These are phyloP conservation scores for Ceratocystiopsis sp. DNA, from an alignment of 2,329 filamentous ascomycete genomes.

Conservation along the genomic window DNA sequence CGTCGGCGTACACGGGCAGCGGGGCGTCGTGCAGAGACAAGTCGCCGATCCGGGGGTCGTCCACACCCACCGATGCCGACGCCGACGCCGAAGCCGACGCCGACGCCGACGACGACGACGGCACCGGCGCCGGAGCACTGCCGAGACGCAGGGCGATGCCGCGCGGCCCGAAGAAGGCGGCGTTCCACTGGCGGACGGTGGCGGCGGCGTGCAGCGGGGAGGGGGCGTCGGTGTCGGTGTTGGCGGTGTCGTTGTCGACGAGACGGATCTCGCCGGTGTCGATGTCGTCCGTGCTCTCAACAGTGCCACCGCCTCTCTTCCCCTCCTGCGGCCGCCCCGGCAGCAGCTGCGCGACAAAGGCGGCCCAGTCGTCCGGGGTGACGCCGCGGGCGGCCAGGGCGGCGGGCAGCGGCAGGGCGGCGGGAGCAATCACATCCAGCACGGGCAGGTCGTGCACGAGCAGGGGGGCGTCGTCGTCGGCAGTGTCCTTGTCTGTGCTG, in stretches of 20 bases:
- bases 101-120: slow-evolving; percentile 23
- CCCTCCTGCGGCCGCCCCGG: too few relatives aligned
- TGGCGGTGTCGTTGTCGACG: slow-evolving; percentile 24
- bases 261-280: slow-evolving; percentile 13
- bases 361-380: slow-evolving; percentile 37
- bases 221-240: slow-evolving; percentile 10
- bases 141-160: slow-evolving; percentile 25
- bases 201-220: slow-evolving; percentile 16
- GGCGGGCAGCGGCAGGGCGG: slow-evolving; percentile 26
- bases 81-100: slow-evolving; percentile 26
- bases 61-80: slow-evolving; percentile 25
- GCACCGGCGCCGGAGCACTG: slow-evolving; percentile 13
- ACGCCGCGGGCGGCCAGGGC: slow-evolving; percentile 26
- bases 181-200: slow-evolving; percentile 37
- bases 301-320: too few relatives aligned
- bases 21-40: slow-evolving; percentile 21
- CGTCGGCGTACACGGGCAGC: background rate
- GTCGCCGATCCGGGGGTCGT: slow-evolving; percentile 26
- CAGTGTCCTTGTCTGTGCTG: too few relatives aligned
- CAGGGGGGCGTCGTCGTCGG: background rate
- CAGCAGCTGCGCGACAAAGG: slow-evolving; percentile 39
- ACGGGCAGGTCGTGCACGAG: slow-evolving; percentile 16
- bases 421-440: slow-evolving; percentile 18
- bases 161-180: slow-evolving; percentile 35
- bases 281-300: background rate